These are phyloP conservation scores for Actinomucor elegans DNA, from an alignment of 371 early-diverging fungal genomes.

Conservation along the genomic window DNA sequence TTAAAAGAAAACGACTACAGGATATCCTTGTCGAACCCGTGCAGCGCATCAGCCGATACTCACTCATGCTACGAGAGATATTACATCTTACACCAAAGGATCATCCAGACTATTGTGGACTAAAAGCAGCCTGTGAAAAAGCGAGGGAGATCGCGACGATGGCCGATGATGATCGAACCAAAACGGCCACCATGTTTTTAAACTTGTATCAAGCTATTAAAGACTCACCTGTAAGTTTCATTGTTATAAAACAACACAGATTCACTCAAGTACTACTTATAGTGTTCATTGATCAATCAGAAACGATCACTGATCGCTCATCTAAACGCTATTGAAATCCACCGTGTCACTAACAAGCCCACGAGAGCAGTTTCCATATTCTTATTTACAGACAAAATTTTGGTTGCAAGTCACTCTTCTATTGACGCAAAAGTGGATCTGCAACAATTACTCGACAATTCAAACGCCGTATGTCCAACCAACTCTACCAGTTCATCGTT, in stretches of 20 bases:
- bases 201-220: slow-evolving; percentile 29
- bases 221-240: slow-evolving; percentile 28
- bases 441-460: slow-evolving; percentile 3
- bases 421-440: slow-evolving; percentile 25
- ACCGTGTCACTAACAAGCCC: slow-evolving; percentile 37
- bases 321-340: slow-evolving; percentile 45
- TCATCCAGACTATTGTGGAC: slow-evolving; percentile 33
- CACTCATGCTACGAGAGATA: slow-evolving; percentile 46
- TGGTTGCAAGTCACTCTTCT: slow-evolving; percentile 43
- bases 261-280: not conserved
- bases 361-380: slow-evolving; percentile 42
- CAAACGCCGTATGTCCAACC: not conserved
- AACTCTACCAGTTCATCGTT: not conserved
- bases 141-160: slow-evolving; percentile 40
- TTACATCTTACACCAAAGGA: slow-evolving; percentile 32
- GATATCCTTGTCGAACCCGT: slow-evolving; percentile 47
- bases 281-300: slow-evolving; percentile 45
- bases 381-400: slow-evolving; percentile 44
- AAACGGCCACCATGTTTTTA: slow-evolving; percentile 34
- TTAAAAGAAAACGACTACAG: slow-evolving; percentile 28
- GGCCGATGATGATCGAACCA: slow-evolving; percentile 46
- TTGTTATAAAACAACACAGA: too few species aligned
- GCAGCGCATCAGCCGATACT: slow-evolving; percentile 46
- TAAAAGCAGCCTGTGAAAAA: slow-evolving; percentile 33
- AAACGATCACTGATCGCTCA: slow-evolving; percentile 36